These are phyloP conservation scores for Penicillium chermesinum DNA, from an alignment of 495 filamentous ascomycete genomes.

Conservation along the genomic window DNA sequence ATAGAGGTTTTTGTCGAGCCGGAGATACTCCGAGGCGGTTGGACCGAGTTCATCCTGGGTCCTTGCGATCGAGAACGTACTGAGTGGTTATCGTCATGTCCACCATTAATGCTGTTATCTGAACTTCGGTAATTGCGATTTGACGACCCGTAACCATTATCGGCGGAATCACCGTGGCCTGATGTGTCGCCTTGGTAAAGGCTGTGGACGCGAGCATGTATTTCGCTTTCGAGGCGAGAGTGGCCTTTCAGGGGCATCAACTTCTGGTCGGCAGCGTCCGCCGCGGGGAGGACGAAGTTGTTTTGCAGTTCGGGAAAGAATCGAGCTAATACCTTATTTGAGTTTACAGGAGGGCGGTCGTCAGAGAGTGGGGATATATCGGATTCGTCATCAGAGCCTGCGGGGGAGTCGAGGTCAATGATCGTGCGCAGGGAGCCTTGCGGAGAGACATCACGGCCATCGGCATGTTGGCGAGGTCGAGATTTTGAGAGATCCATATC, in stretches of 20 bases:
- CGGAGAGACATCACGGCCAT: constrained; percentile 7
- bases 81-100: not conserved
- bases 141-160: constrained; percentile 18
- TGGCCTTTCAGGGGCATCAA: constrained; percentile 17
- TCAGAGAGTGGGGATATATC: constrained; percentile 31
- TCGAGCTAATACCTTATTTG: constrained; percentile 15
- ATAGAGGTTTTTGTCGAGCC: not conserved
- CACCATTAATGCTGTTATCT: constrained; percentile 22
- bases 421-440: constrained; percentile 9
- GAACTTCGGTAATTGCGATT: constrained; percentile 36
- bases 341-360: constrained; percentile 7
- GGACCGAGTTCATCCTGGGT: not conserved
- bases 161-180: not conserved
- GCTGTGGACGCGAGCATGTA: constrained; percentile 16
- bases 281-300: constrained; percentile 17
- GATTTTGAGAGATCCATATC: constrained; percentile 1
- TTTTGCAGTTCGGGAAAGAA: constrained; percentile 33
- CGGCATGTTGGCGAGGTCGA: not conserved
- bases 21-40: constrained; percentile 12
- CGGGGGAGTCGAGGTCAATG: constrained; percentile 13
- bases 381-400: constrained; percentile 18
- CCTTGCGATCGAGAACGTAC: not conserved
- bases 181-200: constrained; percentile 6
- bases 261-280: not conserved
- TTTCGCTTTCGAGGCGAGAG: constrained; percentile 12